Conservation (phyloP, 2,329 filamentous ascomycete genomes). For the Xylaria hypoxylon region DNA sequence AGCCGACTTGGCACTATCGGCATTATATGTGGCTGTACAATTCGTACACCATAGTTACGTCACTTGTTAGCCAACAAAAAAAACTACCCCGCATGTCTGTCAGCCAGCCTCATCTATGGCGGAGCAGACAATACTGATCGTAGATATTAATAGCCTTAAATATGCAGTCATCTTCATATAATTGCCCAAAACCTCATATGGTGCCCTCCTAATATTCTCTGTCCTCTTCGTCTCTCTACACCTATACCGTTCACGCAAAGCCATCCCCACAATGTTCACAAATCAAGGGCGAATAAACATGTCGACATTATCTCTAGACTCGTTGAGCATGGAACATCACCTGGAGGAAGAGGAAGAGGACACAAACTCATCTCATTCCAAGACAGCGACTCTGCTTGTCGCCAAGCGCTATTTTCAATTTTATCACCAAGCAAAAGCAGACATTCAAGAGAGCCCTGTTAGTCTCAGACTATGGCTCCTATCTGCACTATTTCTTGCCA, state of each 20-base stretch:
- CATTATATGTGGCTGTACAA: too few relatives aligned
- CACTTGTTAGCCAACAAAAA: too few relatives aligned
- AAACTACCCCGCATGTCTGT: neutral
- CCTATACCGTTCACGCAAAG: neutral
- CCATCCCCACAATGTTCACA: neutral
- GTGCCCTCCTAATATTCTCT: neutral
- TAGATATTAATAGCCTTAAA: neutral
- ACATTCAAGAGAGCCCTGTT: slow-evolving; percentile 15
- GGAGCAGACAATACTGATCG: neutral
- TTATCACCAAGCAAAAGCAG: slow-evolving; percentile 4
- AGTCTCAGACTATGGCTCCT: slow-evolving; percentile 10
- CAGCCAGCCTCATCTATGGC: neutral
- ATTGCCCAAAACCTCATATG: neutral
- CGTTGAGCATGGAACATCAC: slow-evolving; percentile 1
- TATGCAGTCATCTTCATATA: neutral
- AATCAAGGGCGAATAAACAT: neutral
- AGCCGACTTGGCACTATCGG: too few relatives aligned
- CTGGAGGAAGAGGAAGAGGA: neutral
- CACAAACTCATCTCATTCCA: neutral
- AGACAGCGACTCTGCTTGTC: slow-evolving; percentile 2
- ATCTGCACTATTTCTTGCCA: neutral
- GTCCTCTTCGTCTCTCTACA: neutral
- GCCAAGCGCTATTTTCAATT: slow-evolving; percentile 5
- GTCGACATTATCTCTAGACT: slow-evolving; percentile 15
- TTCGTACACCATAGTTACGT: too few relatives aligned